Percentiles rank a stretch among this genome's conserved stretches.
phyloP scores from a whole-genome alignment of 2,329 filamentous ascomycete genomes.

The Penicillium sp. region DNA sequence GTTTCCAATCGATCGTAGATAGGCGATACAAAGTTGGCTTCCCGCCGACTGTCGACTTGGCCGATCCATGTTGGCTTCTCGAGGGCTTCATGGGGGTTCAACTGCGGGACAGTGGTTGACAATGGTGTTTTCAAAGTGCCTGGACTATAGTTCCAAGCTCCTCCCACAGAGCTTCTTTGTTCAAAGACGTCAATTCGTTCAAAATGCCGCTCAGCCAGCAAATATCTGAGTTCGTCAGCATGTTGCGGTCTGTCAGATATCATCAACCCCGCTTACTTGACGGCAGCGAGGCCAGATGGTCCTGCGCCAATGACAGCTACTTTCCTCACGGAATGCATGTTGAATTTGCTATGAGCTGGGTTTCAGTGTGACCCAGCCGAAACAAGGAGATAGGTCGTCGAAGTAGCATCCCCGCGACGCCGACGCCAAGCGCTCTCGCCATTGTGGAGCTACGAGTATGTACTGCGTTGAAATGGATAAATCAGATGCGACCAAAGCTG shows the following conservation, averaged over 20 bases:
- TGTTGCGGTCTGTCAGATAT: not conserved
- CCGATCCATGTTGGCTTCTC: slow-evolving; percentile 62
- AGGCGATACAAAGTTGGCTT: slow-evolving; percentile 73
- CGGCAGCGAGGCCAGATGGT: slow-evolving; percentile 73
- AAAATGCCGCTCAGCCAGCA: slow-evolving; percentile 71
- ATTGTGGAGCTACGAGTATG: slow-evolving; percentile 18
- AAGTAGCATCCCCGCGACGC: not conserved
- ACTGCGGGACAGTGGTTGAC: slow-evolving; percentile 63
- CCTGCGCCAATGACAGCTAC: slow-evolving; percentile 84
- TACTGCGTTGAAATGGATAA: not conserved
- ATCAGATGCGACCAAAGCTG: not conserved
- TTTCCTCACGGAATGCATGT: slow-evolving; percentile 28
- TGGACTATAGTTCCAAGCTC: slow-evolving; percentile 80
- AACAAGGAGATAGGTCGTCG: slow-evolving; percentile 1
- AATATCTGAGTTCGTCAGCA: slow-evolving; percentile 55
- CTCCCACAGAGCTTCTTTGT: slow-evolving; percentile 73
- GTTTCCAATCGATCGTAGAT: slow-evolving; percentile 82
- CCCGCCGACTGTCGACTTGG: slow-evolving; percentile 18
- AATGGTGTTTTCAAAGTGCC: slow-evolving; percentile 47
- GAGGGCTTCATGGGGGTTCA: slow-evolving; percentile 59
- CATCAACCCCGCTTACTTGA: slow-evolving; percentile 54
- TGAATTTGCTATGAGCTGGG: slow-evolving; percentile 16
- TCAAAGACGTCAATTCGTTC: slow-evolving; percentile 76
- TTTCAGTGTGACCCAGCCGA: not conserved
- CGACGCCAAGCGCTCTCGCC: slow-evolving; percentile 12